These are phyloP conservation scores for Cladosporium sp. DNA, from an alignment of 2,329 filamentous ascomycete genomes.

Conservation along the genomic window DNA sequence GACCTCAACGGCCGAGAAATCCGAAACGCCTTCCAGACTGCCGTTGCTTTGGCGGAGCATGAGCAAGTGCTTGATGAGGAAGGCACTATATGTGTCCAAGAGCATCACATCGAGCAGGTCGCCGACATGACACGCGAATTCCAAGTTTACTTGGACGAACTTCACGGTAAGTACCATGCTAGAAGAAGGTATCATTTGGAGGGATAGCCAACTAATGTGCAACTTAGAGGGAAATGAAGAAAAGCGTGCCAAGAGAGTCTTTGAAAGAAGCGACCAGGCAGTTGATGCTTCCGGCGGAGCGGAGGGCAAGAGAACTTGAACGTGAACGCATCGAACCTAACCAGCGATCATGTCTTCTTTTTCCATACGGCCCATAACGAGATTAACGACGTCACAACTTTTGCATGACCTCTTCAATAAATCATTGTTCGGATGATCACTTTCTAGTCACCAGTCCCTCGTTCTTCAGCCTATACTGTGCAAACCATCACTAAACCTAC, in stretches of 20 bases:
- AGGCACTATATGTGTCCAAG: background rate
- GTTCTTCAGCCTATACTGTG: no score
- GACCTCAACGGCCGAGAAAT: conserved; percentile 34
- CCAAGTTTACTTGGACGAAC: background rate
- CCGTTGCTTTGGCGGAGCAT: conserved; percentile 26
- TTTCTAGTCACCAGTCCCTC: no score
- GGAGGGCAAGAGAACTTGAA: no score
- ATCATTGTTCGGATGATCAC: no score
- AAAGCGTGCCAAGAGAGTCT: background rate
- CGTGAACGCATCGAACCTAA: no score
- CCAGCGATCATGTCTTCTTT: no score
- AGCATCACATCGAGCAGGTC: background rate
- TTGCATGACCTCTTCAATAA: no score
- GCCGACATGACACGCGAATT: background rate
- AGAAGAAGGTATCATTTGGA: background rate
- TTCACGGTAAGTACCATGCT: background rate
- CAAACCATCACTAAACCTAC: no score
- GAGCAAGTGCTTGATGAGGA: background rate
- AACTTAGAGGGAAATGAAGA: background rate
- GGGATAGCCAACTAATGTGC: background rate
- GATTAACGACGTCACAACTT: no score
- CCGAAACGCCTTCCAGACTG: conserved; percentile 32
- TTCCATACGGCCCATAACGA: no score
- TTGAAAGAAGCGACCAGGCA: background rate
- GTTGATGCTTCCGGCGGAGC: no score